Evolutionary conservation across 2,329 filamentous ascomycete genomes (phyloP).

Genomic region (Talaromyces sp.): DNA sequence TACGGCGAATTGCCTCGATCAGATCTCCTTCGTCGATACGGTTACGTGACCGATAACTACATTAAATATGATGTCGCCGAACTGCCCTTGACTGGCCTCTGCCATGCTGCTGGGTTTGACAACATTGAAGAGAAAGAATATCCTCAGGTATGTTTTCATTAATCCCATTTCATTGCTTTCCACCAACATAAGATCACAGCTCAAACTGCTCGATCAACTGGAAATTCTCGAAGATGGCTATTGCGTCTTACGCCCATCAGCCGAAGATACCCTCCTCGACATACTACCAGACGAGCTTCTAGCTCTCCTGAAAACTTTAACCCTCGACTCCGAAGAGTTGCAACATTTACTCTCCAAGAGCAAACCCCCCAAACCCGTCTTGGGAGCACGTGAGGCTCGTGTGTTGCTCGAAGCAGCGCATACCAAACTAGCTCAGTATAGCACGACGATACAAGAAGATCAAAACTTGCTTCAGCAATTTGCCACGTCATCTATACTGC

Average conservation of each 20-base stretch:
- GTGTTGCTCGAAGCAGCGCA: constrained; percentile 36
- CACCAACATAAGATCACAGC: constrained; percentile 23
- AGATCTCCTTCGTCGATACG: constrained; percentile 79
- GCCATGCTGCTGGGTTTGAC: constrained; percentile 35
- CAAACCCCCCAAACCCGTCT: constrained; percentile 35
- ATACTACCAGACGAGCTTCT: constrained; percentile 40
- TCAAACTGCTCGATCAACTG: constrained; percentile 59
- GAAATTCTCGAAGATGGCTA: constrained; percentile 70
- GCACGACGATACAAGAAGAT: constrained; percentile 54
- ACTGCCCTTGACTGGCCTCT: constrained; percentile 62
- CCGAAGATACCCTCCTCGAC: constrained; percentile 28
- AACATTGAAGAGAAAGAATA: constrained; percentile 17
- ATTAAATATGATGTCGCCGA: constrained; percentile 79
- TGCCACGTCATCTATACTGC: constrained; percentile 32
- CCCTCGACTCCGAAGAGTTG: constrained; percentile 32
- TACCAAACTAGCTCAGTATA: constrained; percentile 47
- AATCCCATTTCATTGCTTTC: background rate
- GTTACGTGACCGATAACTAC: constrained; percentile 79
- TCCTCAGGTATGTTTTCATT: constrained; percentile 6
- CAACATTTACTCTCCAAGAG: constrained; percentile 33
- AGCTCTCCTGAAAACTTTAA: constrained; percentile 36
- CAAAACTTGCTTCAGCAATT: constrained; percentile 37
- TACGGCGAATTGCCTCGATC: constrained; percentile 81
- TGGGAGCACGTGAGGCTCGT: constrained; percentile 28
- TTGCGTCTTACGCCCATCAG: constrained; percentile 50